A percentile compares a stretch with the other conserved stretches of the same genome.
phyloP scores from a whole-genome alignment of 78 protist genomes.

The Tieghemostelium lacteum region DNA sequence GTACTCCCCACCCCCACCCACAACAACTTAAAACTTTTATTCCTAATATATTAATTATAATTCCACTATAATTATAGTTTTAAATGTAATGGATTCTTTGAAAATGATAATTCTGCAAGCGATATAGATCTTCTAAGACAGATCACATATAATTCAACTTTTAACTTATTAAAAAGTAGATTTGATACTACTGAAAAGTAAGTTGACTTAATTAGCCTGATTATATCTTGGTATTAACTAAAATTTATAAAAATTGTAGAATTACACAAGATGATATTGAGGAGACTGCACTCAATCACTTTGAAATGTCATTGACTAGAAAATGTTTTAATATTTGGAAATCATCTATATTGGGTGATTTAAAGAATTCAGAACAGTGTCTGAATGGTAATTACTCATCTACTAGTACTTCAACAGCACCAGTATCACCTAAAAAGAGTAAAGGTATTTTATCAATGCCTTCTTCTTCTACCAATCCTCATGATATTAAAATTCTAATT shows the following conservation, averaged over 20 bases:
- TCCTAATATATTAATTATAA: background rate
- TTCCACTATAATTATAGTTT: background rate
- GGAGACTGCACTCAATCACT: conserved; percentile 46
- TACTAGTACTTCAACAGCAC: background rate
- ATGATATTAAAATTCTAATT: background rate
- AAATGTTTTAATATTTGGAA: conserved; percentile 36
- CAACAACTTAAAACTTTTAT: background rate
- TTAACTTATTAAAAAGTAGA: conserved; percentile 7
- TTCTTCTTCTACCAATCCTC: background rate
- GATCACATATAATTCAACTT: conserved; percentile 15
- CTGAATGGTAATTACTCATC: background rate
- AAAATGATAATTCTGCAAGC: conserved; percentile 32
- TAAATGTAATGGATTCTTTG: conserved; percentile 7
- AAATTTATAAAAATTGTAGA: background rate
- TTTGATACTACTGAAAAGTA: conserved; percentile 7
- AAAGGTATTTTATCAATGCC: too few relatives aligned
- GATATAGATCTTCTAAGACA: conserved; percentile 20
- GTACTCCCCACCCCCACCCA: background rate
- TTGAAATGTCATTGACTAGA: conserved; percentile 39
- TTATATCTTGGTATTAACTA: background rate
- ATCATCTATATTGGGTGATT: background rate
- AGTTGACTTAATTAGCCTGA: background rate
- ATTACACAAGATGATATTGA: conserved; percentile 59
- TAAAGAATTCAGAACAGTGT: background rate
- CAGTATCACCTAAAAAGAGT: too few relatives aligned